Conservation (phyloP, 441 rosid genomes). For the Dalechampia spathulata region DNA sequence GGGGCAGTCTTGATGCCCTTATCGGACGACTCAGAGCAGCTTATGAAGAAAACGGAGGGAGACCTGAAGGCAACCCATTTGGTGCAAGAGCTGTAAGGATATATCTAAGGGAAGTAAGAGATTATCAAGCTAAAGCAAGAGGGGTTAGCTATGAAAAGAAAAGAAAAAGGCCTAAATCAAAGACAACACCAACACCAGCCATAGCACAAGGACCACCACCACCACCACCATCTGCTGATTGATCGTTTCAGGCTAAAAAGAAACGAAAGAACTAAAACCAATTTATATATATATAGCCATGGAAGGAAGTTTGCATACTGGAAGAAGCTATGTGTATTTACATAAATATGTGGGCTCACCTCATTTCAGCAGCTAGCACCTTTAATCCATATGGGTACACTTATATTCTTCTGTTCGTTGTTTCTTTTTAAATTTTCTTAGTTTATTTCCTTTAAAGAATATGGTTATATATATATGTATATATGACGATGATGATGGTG, state of each 20-base stretch:
- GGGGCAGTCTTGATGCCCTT: conserved; percentile 90
- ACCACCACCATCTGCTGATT: conserved; percentile 21
- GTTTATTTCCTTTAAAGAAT: no score
- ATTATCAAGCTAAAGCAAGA: conserved; percentile 74
- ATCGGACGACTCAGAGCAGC: conserved; percentile 90
- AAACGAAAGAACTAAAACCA: no score
- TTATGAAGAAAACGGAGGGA: conserved; percentile 73
- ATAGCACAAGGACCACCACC: no score
- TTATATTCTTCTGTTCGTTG: no score
- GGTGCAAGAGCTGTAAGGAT: conserved; percentile 75
- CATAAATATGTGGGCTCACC: conserved; percentile 4
- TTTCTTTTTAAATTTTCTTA: background rate
- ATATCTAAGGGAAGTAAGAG: conserved; percentile 71
- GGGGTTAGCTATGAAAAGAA: conserved; percentile 85
- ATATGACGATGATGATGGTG: conserved; percentile 11
- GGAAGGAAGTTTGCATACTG: no score
- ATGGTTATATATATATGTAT: conserved; percentile 1
- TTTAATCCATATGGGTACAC: conserved; percentile 4
- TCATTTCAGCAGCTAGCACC: background rate
- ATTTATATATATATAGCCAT: no score
- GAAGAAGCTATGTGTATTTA: background rate
- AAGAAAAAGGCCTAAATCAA: conserved; percentile 60
- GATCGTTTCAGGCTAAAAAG: conserved; percentile 28
- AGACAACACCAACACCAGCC: conserved; percentile 17
- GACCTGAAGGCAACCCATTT: conserved; percentile 72